Evolutionary conservation across 2,329 filamentous ascomycete species (phyloP), one percentile per base, ranked within the genome.

Genomic region (Cyanodermella asteris): DNA sequence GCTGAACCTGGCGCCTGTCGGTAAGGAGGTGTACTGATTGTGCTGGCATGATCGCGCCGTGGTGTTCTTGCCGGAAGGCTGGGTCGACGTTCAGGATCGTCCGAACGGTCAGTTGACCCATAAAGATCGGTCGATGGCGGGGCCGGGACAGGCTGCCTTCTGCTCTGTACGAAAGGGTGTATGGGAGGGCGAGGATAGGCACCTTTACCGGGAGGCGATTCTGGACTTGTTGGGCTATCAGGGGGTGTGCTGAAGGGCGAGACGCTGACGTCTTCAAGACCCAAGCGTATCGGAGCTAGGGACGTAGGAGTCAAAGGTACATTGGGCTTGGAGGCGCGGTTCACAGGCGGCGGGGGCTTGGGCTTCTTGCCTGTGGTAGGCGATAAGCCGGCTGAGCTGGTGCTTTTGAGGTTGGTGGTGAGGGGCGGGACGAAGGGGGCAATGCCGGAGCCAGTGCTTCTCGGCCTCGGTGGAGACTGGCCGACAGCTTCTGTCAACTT

Each of bases 231-330:
- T 4, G 65, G 63, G 41, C 73, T 84, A 36, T 68, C 71, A 0
- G 82, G 80, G 11, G 81, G 81, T 18, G 80, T 91, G 39, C 60
- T 81, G 42, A 93, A 91, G 0, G 84, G 82, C 1, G 84, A 91
- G 0, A 69, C 40, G 25, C 52, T n/a, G n/a, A n/a, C n/a, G n/a
- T n/a, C n/a, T n/a, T n/a, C n/a, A n/a, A n/a, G n/a, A n/a, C n/a
- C n/a, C n/a, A n/a, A n/a, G 49, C 16, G 55, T 53, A 20, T 61
- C 55, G 3, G 44, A 40, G 5, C 41, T 34, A 2, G 15, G 42
- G 31, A 14, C 47, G 23, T 15, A 9, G 40, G 42, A 25, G 66
- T 65, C 7, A 48, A 44, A 7, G 58, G 58, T 27, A 74, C 61
- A 38, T 66, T 71, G 4, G 73, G 72, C 46, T 90, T 91, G 20